phyloP scores from a whole-genome alignment of 106 monocot genomes.

The Dendrobium chrysotoxum region DNA sequence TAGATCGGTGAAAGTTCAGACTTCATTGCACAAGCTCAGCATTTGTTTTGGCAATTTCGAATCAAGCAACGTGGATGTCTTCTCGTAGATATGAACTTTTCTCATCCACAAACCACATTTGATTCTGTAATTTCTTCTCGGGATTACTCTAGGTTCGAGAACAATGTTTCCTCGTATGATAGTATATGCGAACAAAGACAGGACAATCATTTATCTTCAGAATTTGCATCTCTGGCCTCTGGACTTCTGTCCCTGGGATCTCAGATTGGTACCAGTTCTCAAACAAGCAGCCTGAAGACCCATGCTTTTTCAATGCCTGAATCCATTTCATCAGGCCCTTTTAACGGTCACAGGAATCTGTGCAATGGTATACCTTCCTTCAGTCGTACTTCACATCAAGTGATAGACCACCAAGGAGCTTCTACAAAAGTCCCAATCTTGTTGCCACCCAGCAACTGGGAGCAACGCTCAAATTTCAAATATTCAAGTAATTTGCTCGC shows the following conservation, averaged over 20 bases:
- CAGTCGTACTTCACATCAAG: not conserved
- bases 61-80: not conserved
- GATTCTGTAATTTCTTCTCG: conserved; percentile 10
- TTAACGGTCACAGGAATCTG: not conserved
- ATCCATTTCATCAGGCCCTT: not conserved
- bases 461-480: not conserved
- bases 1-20: conserved; percentile 56
- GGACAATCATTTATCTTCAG: not conserved
- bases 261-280: not conserved
- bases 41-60: conserved; percentile 14
- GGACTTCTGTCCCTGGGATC: conserved; percentile 1
- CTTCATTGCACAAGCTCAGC: conserved; percentile 44
- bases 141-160: conserved; percentile 5
- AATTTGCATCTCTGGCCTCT: conserved; percentile 6
- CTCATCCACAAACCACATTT: conserved; percentile 11
- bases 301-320: not conserved
- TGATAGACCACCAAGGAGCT: conserved; percentile 6
- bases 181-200: conserved; percentile 5
- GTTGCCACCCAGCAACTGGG: not conserved
- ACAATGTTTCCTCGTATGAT: conserved; percentile 1
- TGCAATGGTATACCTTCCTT: too few species aligned
- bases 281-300: not conserved
- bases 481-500: not conserved
- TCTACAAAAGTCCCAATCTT: not conserved
- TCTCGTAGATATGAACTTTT: not conserved